Evolutionary conservation across 2,329 filamentous ascomycete genomes (phyloP), one percentile per base, ranked within the genome.

Genomic region (Pyrenophora graminea): DNA sequence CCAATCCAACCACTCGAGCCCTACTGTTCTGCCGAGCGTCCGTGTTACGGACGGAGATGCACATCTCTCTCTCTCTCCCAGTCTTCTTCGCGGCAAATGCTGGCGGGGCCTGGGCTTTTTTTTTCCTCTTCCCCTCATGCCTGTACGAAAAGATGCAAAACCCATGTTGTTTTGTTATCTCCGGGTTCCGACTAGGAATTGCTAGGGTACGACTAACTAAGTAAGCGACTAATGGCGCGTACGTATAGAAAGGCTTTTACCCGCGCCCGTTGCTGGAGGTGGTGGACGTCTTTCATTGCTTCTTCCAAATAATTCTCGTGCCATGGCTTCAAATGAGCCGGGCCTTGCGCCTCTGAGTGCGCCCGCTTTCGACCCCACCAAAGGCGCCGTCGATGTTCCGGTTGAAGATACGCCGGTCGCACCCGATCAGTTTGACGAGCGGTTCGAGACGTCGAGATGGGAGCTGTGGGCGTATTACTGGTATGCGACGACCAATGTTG

Each of bases 391-490:
- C 1, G 51, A 49, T 19, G 50, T 63, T 21, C 57, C 62, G 7
- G 25, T 45, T 17, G 43, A 56, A 37, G 75, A 80, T 15, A 73
- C 69, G 31, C 77, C 77, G 4, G 69, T 79, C 15, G 79, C 79
- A 17, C 80, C 80, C 2, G 81, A 83, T 59, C 79, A 82, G 58
- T 81, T 82, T 58, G 80, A 84, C 50, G 75, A 77, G 25, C 73
- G 70, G 53, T 82, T 77, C 58, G 76, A 79, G 58, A 84, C 82
- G 1, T 75, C 78, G 2, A 76, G 71, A 49, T 74, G 66, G 66
- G 83, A 85, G 63, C 80, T 84, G 7, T 85, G 80, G 80, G 74
- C 79, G 36, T 83, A 82, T 64, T 83, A 83, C 67, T 69, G 73
- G 69, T 77, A 69, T 53, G 74, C 47, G 15, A 21, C 17, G 3